Percentiles rank a stretch among this genome's conserved stretches.
phyloP scores from a whole-genome alignment of 2,329 filamentous ascomycete genomes.

The Cladosporium sp. region DNA sequence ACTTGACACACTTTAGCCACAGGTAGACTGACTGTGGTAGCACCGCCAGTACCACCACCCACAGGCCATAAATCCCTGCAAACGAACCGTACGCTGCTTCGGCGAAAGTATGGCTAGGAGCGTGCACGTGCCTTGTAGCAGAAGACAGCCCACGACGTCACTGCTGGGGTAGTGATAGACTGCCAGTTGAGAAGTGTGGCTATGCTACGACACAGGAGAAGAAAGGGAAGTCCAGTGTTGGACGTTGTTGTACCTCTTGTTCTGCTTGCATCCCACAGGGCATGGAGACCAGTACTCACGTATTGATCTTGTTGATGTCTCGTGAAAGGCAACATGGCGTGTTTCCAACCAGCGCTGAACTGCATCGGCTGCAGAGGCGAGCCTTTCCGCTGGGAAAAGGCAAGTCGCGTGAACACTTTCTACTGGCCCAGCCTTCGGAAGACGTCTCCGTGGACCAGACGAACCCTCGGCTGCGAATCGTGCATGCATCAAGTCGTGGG shows the following conservation, averaged over 20 bases:
- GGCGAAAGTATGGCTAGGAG: background rate
- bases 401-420: conserved; percentile 3
- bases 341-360: background rate
- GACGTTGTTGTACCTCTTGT: background rate
- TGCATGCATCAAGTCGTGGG: conserved; percentile 8
- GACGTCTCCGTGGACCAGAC: background rate
- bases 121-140: conserved; percentile 5
- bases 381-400: conserved; percentile 9
- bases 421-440: conserved; percentile 6
- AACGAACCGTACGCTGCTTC: background rate
- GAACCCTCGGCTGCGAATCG: background rate
- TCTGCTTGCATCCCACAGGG: background rate
- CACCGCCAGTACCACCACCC: background rate
- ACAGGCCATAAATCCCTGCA: conserved; percentile 10
- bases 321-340: background rate
- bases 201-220: background rate
- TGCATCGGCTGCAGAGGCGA: conserved; percentile 7
- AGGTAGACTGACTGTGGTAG: background rate
- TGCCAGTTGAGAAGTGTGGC: background rate
- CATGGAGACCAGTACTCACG: too few species aligned
- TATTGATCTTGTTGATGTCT: too few species aligned
- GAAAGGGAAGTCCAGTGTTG: background rate
- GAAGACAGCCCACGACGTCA: background rate
- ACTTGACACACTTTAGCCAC: background rate
- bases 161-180: background rate